A percentile compares a stretch with the other conserved stretches of the same genome.
These are phyloP conservation scores for Triticum aestivum DNA, from an alignment of 176 grass and related monocot genomes.

Conservation along the genomic window DNA sequence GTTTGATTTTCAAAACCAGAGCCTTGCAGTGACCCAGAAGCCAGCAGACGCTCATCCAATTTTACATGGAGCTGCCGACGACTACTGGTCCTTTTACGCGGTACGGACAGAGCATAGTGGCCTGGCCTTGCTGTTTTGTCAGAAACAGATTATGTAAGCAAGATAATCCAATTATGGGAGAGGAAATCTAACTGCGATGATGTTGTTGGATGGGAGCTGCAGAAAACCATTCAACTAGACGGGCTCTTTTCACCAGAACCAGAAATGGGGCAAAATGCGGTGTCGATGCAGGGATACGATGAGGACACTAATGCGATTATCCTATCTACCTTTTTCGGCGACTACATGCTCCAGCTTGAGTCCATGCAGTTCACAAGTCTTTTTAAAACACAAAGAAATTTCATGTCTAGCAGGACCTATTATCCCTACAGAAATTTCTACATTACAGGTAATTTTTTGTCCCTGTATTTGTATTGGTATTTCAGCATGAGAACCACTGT, in stretches of 20 bases:
- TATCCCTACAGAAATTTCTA: constrained; percentile 2
- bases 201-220: not conserved
- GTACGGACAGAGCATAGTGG: not conserved
- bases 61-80: no score
- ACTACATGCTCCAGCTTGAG: constrained; percentile 10
- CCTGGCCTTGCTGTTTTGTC: not conserved
- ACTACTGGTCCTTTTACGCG: not conserved
- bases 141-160: not conserved
- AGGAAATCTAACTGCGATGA: not conserved
- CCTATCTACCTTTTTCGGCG: not conserved
- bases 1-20: not conserved
- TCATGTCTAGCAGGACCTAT: not conserved
- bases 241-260: not conserved
- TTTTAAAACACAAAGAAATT: not conserved
- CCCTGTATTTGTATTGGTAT: not conserved
- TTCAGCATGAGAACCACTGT: not conserved
- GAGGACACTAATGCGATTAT: not conserved
- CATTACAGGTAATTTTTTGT: not conserved
- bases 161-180: not conserved
- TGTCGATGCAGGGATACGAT: not conserved
- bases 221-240: not conserved
- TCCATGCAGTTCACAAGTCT: not conserved
- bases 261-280: not conserved
- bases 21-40: not conserved
- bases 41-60: not conserved